phyloP scores from a whole-genome alignment of 2,329 filamentous ascomycete genomes.

The Cladophialophora yegresii region DNA sequence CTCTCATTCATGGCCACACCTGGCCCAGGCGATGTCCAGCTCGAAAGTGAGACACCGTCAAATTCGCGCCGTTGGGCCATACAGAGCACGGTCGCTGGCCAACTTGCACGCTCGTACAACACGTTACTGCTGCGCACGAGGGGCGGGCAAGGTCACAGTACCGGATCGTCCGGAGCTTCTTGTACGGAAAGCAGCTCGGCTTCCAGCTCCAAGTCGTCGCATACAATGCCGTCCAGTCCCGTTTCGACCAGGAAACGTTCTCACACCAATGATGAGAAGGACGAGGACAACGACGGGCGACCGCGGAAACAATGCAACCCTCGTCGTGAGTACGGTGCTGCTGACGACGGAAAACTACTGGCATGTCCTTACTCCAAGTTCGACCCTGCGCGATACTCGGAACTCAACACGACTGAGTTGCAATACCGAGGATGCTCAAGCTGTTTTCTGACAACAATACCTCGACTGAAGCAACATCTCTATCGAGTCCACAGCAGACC shows the following conservation, averaged over 20 bases:
- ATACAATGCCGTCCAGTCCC: neutral
- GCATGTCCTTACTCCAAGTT: slow-evolving; percentile 40
- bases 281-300: neutral
- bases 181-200: neutral
- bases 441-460: slow-evolving; percentile 12
- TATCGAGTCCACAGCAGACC: slow-evolving; percentile 19
- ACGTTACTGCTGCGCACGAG: neutral
- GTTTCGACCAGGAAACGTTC: neutral
- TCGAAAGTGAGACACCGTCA: neutral
- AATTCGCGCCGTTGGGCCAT: neutral
- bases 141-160: neutral
- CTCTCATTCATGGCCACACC: slow-evolving; percentile 1
- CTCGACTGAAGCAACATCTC: slow-evolving; percentile 23
- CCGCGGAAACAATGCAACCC: neutral
- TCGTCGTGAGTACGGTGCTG: neutral
- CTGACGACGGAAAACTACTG: slow-evolving; percentile 35
- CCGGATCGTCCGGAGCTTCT: neutral
- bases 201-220: neutral
- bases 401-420: slow-evolving; percentile 13
- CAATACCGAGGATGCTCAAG: slow-evolving; percentile 18
- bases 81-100: neutral
- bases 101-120: neutral
- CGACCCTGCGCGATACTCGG: slow-evolving; percentile 18
- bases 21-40: neutral
- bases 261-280: neutral